Conservation (phyloP, 2,329 filamentous ascomycete species). For the Chrysosporium queenslandicum region DNA sequence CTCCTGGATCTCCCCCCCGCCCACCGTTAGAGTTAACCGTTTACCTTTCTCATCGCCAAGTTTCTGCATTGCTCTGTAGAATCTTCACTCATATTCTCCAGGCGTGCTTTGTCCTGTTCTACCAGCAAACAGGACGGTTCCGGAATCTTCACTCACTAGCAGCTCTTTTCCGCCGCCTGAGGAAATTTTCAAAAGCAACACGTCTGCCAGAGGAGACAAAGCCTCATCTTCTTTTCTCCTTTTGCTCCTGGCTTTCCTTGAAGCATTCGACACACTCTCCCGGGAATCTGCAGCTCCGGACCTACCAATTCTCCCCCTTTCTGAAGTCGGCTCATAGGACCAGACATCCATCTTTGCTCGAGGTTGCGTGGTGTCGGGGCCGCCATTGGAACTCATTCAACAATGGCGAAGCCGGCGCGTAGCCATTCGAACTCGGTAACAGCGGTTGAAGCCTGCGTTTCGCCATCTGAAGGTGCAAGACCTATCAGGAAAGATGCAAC, state of each 20-base stretch:
- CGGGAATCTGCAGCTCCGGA: neutral
- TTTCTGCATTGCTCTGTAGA: neutral
- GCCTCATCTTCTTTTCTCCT: neutral
- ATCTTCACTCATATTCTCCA: neutral
- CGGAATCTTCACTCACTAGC: neutral
- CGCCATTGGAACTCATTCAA: neutral
- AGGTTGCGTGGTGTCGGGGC: conserved; percentile 11
- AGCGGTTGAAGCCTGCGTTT: conserved; percentile 36
- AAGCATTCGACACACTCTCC: neutral
- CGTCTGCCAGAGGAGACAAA: neutral
- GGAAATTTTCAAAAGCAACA: neutral
- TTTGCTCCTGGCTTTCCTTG: neutral
- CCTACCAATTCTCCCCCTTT: neutral
- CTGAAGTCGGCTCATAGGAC: neutral
- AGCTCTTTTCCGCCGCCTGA: neutral
- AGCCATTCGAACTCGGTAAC: conserved; percentile 25
- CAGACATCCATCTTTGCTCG: neutral
- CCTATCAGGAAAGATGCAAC: conserved; percentile 29
- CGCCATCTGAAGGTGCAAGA: conserved; percentile 22
- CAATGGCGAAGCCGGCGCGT: conserved; percentile 30
- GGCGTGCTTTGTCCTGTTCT: neutral
- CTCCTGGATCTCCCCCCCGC: neutral
- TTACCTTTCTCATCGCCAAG: neutral
- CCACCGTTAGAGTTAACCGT: neutral
- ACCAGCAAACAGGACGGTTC: neutral